Evolutionary conservation across 2,329 filamentous ascomycete genomes (phyloP).

Genomic region (Furcasterigmium furcatum): DNA sequence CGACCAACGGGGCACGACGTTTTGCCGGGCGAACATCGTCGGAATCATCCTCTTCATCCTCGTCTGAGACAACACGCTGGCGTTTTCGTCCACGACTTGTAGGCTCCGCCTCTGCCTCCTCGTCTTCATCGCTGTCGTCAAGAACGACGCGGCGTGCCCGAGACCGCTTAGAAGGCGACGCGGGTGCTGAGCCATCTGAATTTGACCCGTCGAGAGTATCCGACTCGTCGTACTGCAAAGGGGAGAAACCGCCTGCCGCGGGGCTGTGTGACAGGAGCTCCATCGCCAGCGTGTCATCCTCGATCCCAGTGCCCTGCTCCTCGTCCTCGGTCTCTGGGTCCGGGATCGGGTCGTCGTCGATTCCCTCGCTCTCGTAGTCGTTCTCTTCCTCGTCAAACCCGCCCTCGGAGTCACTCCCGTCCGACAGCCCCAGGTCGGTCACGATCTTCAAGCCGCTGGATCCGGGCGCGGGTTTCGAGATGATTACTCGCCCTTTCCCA

Average conservation of each 20-base stretch:
- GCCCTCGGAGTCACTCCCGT: background rate
- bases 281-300: background rate
- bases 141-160: background rate
- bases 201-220: background rate
- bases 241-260: background rate
- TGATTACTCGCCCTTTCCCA: background rate
- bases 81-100: background rate
- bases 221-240: background rate
- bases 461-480: too few relatives aligned
- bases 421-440: background rate
- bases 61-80: background rate
- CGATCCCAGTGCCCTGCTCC: conserved; percentile 7
- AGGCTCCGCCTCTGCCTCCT: background rate
- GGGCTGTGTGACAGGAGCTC: background rate
- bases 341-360: conserved; percentile 28
- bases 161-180: background rate
- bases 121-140: conserved; percentile 2
- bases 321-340: conserved; percentile 9
- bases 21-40: background rate
- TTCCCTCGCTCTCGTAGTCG: conserved; percentile 35
- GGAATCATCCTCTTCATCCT: conserved; percentile 2
- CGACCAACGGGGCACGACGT: background rate
- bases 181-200: background rate
- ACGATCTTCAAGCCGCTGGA: too few relatives aligned
- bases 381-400: conserved; percentile 8